Evolutionary conservation across 1,284 basidiomycete genomes (phyloP).

Genomic region (Moesziomyces globuligerus): DNA sequence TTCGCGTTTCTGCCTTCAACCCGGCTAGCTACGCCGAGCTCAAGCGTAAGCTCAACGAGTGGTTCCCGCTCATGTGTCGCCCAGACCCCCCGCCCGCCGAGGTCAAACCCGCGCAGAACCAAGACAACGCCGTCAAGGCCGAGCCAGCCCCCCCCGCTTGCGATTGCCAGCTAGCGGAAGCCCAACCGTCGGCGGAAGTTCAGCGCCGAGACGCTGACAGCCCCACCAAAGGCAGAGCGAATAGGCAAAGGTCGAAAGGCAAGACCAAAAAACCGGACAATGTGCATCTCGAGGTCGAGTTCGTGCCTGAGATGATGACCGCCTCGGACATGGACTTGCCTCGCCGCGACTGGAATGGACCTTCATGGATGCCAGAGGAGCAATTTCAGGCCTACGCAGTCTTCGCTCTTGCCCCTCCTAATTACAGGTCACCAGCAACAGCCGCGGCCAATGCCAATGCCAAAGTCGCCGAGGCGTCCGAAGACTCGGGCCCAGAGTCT

Average conservation of each 20-base stretch:
- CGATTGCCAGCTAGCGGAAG: too few species aligned
- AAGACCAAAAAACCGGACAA: slow-evolving; percentile 5
- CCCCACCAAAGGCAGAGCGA: slow-evolving; percentile 9
- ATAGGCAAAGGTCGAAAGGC: neutral
- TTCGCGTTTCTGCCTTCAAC: slow-evolving; percentile 20
- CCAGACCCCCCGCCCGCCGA: too few species aligned
- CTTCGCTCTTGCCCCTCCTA: slow-evolving; percentile 24
- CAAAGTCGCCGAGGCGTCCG: neutral
- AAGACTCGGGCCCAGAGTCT: too few species aligned
- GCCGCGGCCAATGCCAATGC: neutral
- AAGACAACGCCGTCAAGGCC: neutral
- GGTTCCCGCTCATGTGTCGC: slow-evolving; percentile 19
- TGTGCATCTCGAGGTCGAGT: slow-evolving; percentile 38
- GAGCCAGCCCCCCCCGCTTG: too few species aligned
- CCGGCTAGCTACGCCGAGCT: slow-evolving; percentile 20
- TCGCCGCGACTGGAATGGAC: slow-evolving; percentile 1
- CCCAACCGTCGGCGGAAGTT: neutral
- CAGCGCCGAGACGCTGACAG: too few species aligned
- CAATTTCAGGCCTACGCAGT: slow-evolving; percentile 22
- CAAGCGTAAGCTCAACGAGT: slow-evolving; percentile 8
- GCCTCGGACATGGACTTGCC: slow-evolving; percentile 4
- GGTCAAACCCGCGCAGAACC: too few species aligned
- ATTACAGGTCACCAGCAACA: slow-evolving; percentile 5
- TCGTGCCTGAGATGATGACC: slow-evolving; percentile 14
- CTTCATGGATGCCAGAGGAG: neutral